Percentiles rank a stretch among this genome's conserved stretches.
phyloP scores from a whole-genome alignment of 306 rosid genomes.

The Dalbergia cochinchinensis region DNA sequence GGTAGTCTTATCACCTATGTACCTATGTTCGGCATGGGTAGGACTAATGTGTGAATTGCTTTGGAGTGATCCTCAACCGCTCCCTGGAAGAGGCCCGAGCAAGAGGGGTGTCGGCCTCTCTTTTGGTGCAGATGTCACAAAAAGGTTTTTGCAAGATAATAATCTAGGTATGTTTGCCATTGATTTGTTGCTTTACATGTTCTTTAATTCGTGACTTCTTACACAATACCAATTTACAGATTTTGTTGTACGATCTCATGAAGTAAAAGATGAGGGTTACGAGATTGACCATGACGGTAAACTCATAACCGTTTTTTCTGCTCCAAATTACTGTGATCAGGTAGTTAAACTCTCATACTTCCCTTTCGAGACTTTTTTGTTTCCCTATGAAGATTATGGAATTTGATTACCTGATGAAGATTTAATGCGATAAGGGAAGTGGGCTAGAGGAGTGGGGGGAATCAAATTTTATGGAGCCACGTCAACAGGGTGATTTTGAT shows the following conservation, averaged over 20 bases:
- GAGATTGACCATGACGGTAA: slow-evolving; percentile 97
- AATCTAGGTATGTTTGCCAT: slow-evolving; percentile 72
- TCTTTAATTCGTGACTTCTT: slow-evolving; percentile 42
- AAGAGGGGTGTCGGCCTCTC: slow-evolving; percentile 98
- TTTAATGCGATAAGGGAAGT: not conserved
- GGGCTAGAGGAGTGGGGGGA: no score
- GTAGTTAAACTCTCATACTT: slow-evolving; percentile 51
- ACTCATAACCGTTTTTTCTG: slow-evolving; percentile 98
- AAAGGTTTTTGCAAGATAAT: slow-evolving; percentile 87
- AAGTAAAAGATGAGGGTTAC: slow-evolving; percentile 98
- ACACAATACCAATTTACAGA: slow-evolving; percentile 58
- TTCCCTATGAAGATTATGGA: not conserved
- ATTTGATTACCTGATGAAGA: slow-evolving; percentile 18
- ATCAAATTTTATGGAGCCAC: no score
- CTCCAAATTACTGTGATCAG: slow-evolving; percentile 99
- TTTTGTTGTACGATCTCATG: slow-evolving; percentile 95
- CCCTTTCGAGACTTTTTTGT: not conserved
- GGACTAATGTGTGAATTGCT: slow-evolving; percentile 98
- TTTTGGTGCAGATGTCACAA: slow-evolving; percentile 91
- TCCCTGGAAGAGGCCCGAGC: slow-evolving; percentile 97
- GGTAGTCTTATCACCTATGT: slow-evolving; percentile 8
- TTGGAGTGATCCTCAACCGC: slow-evolving; percentile 99
- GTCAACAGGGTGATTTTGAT: not conserved
- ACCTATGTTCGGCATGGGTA: slow-evolving; percentile 46
- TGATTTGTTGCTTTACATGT: slow-evolving; percentile 14